Evolutionary conservation across 1,139 yeast genomes (phyloP).

Genomic region (Sugiyamaella xylanicola): DNA sequence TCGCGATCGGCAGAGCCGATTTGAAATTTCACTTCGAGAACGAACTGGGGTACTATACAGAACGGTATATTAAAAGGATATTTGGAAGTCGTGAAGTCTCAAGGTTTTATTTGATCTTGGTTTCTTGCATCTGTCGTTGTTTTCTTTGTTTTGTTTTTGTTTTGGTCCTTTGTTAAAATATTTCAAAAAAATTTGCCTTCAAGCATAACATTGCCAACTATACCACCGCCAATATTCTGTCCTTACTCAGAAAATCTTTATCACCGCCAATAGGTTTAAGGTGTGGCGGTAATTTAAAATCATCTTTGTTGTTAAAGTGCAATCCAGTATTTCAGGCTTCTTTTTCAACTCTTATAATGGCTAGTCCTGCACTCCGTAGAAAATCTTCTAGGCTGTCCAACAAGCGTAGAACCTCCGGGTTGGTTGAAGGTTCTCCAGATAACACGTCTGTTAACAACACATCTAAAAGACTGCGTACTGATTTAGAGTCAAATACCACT

Average conservation of each 20-base stretch:
- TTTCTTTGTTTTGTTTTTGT: neutral
- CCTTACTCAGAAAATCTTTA: constrained; percentile 15
- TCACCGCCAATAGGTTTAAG: constrained; percentile 15
- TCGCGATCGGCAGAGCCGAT: constrained; percentile 5
- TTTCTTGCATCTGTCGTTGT: neutral
- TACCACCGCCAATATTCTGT: constrained; percentile 14
- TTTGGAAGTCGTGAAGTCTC: neutral
- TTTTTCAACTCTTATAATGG: constrained; percentile 12
- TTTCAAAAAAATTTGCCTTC: neutral
- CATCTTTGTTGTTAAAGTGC: neutral
- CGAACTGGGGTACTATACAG: too few species aligned
- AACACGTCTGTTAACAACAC: neutral
- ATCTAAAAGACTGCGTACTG: constrained; percentile 13
- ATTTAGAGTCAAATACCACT: constrained; percentile 8
- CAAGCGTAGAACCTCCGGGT: constrained; percentile 13
- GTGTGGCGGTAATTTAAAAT: constrained; percentile 11
- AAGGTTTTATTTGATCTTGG: too few species aligned
- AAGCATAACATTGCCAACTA: neutral
- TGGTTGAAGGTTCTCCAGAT: constrained; percentile 5
- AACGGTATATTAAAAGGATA: neutral
- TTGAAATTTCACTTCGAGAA: constrained; percentile 13
- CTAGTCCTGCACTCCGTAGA: constrained; percentile 12
- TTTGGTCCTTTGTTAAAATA: too few species aligned
- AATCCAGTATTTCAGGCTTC: neutral
- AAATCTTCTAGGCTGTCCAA: constrained; percentile 9